Evolutionary conservation across 164 flowering plant species (phyloP).

Genomic region (Aristolochia fimbriata): DNA sequence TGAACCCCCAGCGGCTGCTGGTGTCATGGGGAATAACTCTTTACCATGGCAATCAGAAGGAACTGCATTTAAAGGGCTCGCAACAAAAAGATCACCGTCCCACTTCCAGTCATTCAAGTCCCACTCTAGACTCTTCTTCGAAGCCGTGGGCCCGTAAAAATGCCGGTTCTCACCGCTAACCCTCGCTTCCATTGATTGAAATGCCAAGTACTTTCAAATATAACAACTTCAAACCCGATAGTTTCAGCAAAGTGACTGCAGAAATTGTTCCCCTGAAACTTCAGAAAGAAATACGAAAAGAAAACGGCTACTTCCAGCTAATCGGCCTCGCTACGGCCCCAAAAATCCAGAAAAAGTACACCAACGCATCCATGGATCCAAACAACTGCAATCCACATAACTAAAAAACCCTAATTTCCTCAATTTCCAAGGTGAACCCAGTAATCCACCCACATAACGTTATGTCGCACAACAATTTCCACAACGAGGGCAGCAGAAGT

Average conservation of each 20-base stretch:
- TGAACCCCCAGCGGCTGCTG: slow-evolving; percentile 13
- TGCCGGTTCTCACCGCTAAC: slow-evolving; percentile 33
- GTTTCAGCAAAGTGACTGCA: no score
- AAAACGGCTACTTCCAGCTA: slow-evolving; percentile 5
- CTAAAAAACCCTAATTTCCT: slow-evolving; percentile 14
- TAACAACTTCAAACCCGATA: slow-evolving; percentile 5
- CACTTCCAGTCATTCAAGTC: slow-evolving; percentile 88
- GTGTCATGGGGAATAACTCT: slow-evolving; percentile 38
- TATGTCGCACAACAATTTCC: no score
- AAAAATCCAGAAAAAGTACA: slow-evolving; percentile 37
- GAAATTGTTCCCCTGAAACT: no score
- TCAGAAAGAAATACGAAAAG: not conserved
- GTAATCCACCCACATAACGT: not conserved
- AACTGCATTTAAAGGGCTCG: slow-evolving; percentile 38
- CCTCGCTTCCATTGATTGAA: slow-evolving; percentile 46
- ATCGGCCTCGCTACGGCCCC: slow-evolving; percentile 38
- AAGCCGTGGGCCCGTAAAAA: slow-evolving; percentile 35
- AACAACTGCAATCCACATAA: slow-evolving; percentile 43
- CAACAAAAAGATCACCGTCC: slow-evolving; percentile 79
- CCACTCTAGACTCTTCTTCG: slow-evolving; percentile 64
- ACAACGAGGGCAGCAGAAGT: no score
- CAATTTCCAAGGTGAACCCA: slow-evolving; percentile 1
- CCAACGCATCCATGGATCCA: slow-evolving; percentile 41
- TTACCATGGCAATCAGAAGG: slow-evolving; percentile 25
- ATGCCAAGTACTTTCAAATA: slow-evolving; percentile 1